Evolutionary conservation across 1,284 basidiomycete species (phyloP).

Genomic region (Cryptococcus sp.): DNA sequence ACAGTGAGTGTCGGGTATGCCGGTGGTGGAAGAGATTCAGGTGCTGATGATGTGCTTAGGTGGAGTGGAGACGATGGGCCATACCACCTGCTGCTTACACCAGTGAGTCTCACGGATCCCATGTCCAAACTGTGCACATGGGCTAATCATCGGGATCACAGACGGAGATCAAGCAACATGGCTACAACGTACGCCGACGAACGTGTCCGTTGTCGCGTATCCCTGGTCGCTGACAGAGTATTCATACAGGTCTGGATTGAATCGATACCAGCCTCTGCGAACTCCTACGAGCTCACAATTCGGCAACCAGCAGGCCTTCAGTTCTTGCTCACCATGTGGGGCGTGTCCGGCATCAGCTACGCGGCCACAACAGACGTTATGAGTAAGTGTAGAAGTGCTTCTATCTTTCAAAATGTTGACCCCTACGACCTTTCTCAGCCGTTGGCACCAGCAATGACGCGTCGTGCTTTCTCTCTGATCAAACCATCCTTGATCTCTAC

Average conservation of each 20-base stretch:
- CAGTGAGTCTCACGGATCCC: conserved; percentile 22
- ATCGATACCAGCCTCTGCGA: conserved; percentile 33
- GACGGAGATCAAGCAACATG: conserved; percentile 39
- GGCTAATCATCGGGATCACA: conserved; percentile 8
- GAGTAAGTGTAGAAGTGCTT: conserved; percentile 27
- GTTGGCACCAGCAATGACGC: conserved; percentile 22
- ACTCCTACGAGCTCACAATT: conserved; percentile 34
- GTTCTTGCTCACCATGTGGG: conserved; percentile 47
- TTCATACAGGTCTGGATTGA: conserved; percentile 39
- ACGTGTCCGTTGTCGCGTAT: neutral
- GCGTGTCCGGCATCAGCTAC: conserved; percentile 39
- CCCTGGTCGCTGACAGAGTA: neutral
- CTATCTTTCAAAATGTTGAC: neutral
- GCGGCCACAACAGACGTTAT: conserved; percentile 45
- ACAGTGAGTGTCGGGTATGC: conserved; percentile 16
- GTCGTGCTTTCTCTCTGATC: conserved; percentile 38
- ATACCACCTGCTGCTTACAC: conserved; percentile 46
- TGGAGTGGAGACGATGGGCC: conserved; percentile 47
- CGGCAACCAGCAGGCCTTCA: conserved; percentile 36
- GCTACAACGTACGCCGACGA: conserved; percentile 39
- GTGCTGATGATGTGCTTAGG: conserved; percentile 10
- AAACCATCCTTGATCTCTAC: conserved; percentile 38
- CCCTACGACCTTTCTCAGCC: conserved; percentile 13
- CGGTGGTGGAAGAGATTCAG: no score
- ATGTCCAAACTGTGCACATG: neutral